Percentiles rank a stretch among this genome's conserved stretches.
phyloP scores from a whole-genome alignment of 202 grass and related monocot species.

The Schoenoplectus tabernaemontani region DNA sequence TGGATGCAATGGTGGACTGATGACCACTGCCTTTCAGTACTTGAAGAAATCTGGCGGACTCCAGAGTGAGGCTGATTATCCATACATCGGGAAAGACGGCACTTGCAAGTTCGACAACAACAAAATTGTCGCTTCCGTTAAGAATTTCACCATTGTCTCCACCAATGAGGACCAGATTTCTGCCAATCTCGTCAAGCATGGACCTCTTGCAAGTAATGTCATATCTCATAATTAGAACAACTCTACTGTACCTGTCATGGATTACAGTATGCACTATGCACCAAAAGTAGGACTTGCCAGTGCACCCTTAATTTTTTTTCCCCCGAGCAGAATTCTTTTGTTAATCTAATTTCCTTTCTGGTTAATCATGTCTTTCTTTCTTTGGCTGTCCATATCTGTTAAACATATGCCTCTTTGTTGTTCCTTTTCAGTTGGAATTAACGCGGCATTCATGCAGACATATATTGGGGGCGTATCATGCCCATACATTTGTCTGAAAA shows the following conservation, averaged over 20 bases:
- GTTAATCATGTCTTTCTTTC: not conserved
- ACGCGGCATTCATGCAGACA: slow-evolving; percentile 91
- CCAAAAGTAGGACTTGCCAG: not conserved
- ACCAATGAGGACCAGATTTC: slow-evolving; percentile 71
- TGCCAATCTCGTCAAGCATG: slow-evolving; percentile 80
- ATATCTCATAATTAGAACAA: not conserved
- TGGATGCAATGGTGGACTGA: slow-evolving; percentile 86
- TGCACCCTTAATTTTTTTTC: not conserved
- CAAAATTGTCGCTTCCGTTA: slow-evolving; percentile 67
- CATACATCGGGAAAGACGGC: slow-evolving; percentile 67
- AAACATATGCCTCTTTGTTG: not conserved
- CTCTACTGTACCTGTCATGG: not conserved
- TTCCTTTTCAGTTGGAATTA: slow-evolving; percentile 69
- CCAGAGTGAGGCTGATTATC: slow-evolving; percentile 69
- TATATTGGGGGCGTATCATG: slow-evolving; percentile 78
- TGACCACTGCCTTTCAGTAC: slow-evolving; percentile 78
- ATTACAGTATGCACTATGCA: not conserved
- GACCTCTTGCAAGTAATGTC: slow-evolving; percentile 72
- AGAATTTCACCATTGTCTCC: slow-evolving; percentile 72
- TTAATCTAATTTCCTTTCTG: too few relatives aligned
- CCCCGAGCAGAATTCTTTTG: not conserved
- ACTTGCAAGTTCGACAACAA: slow-evolving; percentile 76
- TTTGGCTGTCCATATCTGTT: not conserved
- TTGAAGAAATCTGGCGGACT: slow-evolving; percentile 75
- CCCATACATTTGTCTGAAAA: slow-evolving; percentile 66